Percentiles rank a stretch among this genome's conserved stretches.
Conservation (phyloP, 495 filamentous ascomycete genomes). For the Tirmania nivea region DNA sequence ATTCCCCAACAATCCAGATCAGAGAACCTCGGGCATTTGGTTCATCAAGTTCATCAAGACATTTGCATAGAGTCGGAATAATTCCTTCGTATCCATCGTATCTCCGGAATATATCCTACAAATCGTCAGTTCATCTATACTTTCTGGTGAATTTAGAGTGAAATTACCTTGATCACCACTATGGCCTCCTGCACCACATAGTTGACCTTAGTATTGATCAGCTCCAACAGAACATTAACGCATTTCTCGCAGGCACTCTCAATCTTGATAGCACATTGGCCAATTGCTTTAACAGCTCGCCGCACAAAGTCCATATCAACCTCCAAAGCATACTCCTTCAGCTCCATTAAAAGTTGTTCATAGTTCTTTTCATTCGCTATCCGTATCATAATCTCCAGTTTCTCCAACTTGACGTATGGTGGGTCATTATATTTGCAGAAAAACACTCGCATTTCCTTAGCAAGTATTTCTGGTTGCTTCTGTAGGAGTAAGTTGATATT, state of each 20-base stretch:
- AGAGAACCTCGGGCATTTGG: conserved; percentile 75
- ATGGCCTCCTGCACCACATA: conserved; percentile 98
- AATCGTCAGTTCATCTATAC: background rate
- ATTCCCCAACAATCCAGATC: conserved; percentile 98
- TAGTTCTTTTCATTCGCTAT: conserved; percentile 97
- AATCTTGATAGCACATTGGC: conserved; percentile 96
- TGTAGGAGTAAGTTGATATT: conserved; percentile 93
- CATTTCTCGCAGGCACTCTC: conserved; percentile 83
- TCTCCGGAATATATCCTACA: conserved; percentile 73
- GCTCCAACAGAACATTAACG: conserved; percentile 76
- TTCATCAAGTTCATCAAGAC: conserved; percentile 92
- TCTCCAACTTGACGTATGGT: conserved; percentile 90
- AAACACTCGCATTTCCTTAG: conserved; percentile 93
- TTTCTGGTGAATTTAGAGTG: too few species aligned
- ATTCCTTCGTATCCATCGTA: conserved; percentile 97
- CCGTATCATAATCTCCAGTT: conserved; percentile 96
- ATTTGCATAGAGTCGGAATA: conserved; percentile 86
- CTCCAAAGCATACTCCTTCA: conserved; percentile 94
- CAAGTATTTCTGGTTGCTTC: conserved; percentile 85
- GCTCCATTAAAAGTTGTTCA: conserved; percentile 76
- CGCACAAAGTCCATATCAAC: conserved; percentile 98
- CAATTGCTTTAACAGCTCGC: conserved; percentile 81
- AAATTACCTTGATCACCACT: conserved; percentile 59
- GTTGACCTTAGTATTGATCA: conserved; percentile 94
- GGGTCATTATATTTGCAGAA: conserved; percentile 99